Evolutionary conservation across 345 rosid species (phyloP), one percentile per base, ranked within the genome.

Genomic region (Pugionium cornutum): DNA sequence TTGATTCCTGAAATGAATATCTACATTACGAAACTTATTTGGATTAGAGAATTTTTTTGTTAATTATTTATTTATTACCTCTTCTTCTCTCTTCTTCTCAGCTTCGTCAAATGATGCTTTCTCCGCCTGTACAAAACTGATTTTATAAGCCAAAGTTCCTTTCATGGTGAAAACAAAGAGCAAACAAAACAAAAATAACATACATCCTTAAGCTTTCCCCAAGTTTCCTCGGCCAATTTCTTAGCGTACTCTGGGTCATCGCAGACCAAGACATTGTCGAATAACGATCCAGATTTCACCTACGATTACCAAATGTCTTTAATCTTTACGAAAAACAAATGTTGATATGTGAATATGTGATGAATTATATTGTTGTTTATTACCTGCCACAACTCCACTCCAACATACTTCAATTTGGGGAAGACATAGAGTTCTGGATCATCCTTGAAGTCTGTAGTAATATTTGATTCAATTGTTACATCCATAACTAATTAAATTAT

Each of bases 371-470:
- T 18, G 18, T 36, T 34, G 25, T 11, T 48, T 3, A 47, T 46
- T 80, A 92, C 98, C 96, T 94, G 99, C 99, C 99, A 94, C 82
- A 94, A 71, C 49, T 94, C 99, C 26, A 94, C 79, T 53, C 99
- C 99, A 29, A 91, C 97, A 75, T 94, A 84, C 76, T 87, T 91
- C 91, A 94, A 71, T 48, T 77, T 82, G 49, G 99, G 97, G 84
- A 60, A 91, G 32, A 94, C 96, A 55, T 94, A 89, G 7, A 91
- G 69, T 2, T 94, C 96, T 25, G 96, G 87, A 51, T 94, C 96
- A 75, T 94, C 97, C 84, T 88, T 94, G 82, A 87, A 94, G 28
- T 94, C 99, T 94, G 81, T 10, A n/a, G 64, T 36, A 66, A 18
- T 18, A 18, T 18, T 18, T 18, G 18, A 18, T 18, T 18, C 18